These are phyloP conservation scores for Paraconiothyrium sp. DNA, from an alignment of 2,329 filamentous ascomycete species.

Conservation along the genomic window DNA sequence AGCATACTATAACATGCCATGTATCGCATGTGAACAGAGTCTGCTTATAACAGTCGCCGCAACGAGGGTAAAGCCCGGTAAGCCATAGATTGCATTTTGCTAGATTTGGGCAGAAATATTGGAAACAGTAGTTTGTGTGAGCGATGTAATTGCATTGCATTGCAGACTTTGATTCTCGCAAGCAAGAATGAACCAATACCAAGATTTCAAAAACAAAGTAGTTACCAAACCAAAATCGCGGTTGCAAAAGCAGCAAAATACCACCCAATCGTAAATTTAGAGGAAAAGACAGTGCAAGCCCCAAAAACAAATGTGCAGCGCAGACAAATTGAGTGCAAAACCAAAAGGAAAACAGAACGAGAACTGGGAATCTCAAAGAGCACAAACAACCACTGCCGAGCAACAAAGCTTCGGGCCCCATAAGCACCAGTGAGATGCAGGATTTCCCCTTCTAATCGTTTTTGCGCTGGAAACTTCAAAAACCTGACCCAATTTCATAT, in stretches of 20 bases:
- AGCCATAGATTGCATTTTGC: neutral
- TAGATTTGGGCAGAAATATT: no score
- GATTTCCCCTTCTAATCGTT: slow-evolving; percentile 10
- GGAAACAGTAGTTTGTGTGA: neutral
- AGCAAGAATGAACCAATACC: neutral
- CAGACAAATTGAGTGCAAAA: slow-evolving; percentile 4
- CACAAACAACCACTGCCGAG: slow-evolving; percentile 16
- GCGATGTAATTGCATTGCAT: slow-evolving; percentile 3
- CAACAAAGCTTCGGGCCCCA: slow-evolving; percentile 5
- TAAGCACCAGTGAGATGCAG: slow-evolving; percentile 9
- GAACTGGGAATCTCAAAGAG: slow-evolving; percentile 16
- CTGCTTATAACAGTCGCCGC: neutral
- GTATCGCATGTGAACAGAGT: neutral
- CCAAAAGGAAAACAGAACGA: slow-evolving; percentile 2
- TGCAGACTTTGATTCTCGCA: neutral
- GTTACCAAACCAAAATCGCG: neutral
- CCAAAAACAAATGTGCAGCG: neutral
- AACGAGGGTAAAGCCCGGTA: neutral
- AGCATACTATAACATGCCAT: neutral
- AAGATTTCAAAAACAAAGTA: neutral
- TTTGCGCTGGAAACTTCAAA: slow-evolving; percentile 15
- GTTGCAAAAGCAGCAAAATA: slow-evolving; percentile 13
- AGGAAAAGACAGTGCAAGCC: slow-evolving; percentile 10
- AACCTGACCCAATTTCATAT: slow-evolving; percentile 15
- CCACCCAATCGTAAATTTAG: slow-evolving; percentile 8